phyloP scores from a whole-genome alignment of 345 rosid genomes.

The Excoecaria cochinchinensis region DNA sequence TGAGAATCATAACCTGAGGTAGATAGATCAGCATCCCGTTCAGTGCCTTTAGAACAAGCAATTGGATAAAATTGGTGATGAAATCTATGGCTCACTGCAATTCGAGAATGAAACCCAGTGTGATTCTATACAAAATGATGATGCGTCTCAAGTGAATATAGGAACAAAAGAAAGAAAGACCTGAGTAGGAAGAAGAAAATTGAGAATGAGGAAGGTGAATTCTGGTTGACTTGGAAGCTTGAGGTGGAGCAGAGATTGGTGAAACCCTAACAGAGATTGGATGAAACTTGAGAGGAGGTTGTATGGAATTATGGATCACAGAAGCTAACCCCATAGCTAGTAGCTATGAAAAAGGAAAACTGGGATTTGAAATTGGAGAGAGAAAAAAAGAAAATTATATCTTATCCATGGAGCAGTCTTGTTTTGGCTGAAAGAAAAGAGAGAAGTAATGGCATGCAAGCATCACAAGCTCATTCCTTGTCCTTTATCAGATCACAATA shows the following conservation, averaged over 20 bases:
- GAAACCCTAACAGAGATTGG: conserved; percentile 33
- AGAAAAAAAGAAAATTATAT: not conserved
- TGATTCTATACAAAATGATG: not conserved
- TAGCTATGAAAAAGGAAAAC: not conserved
- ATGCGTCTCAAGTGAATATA: not conserved
- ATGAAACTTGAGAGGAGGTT: conserved; percentile 44
- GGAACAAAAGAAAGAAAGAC: conserved; percentile 21
- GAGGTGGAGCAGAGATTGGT: conserved; percentile 27
- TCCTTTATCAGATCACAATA: too few species aligned
- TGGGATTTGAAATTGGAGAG: not conserved
- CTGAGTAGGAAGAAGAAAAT: conserved; percentile 26
- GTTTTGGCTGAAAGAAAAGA: too few species aligned
- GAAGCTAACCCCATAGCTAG: conserved; percentile 61
- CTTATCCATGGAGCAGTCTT: not conserved
- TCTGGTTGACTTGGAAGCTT: conserved; percentile 34
- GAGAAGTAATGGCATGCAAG: too few species aligned
- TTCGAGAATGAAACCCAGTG: conserved; percentile 5
- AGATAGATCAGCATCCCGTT: conserved; percentile 59
- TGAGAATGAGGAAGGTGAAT: conserved; percentile 31
- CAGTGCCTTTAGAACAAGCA: conserved; percentile 46
- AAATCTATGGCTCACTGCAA: conserved; percentile 37
- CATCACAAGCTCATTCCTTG: too few species aligned
- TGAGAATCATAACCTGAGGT: conserved; percentile 40
- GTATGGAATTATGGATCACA: conserved; percentile 48
- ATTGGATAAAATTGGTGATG: conserved; percentile 27